A percentile compares a stretch with the other conserved stretches of the same genome.
These are phyloP conservation scores for Hapsidospora chrysogenum DNA, from an alignment of 495 filamentous ascomycete genomes.

Conservation along the genomic window DNA sequence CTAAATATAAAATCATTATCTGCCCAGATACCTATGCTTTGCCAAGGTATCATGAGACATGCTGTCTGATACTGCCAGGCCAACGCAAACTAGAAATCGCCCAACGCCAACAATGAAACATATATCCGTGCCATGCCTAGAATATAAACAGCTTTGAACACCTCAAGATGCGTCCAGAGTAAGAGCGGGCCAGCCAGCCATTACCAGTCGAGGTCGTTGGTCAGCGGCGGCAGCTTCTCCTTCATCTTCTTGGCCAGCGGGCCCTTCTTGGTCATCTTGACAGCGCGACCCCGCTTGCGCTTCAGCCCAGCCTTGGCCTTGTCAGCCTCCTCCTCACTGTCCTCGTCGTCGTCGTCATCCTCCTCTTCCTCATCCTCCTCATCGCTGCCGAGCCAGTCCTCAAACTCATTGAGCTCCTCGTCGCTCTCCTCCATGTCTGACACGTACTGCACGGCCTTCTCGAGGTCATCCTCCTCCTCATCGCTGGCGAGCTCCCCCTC, in stretches of 20 bases:
- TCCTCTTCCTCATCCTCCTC: slow-evolving; percentile 27
- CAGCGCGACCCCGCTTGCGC: slow-evolving; percentile 11
- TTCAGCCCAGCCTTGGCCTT: slow-evolving; percentile 22
- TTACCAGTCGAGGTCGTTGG: slow-evolving; percentile 4
- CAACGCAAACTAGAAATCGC: too few relatives aligned
- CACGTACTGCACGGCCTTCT: slow-evolving; percentile 53
- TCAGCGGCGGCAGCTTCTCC: slow-evolving; percentile 26
- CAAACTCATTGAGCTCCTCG: slow-evolving; percentile 31
- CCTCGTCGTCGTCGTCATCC: slow-evolving; percentile 29
- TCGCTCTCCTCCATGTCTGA: slow-evolving; percentile 34
- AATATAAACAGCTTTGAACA: slow-evolving; percentile 27
- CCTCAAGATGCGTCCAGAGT: background rate
- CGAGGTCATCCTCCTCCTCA: slow-evolving; percentile 45
- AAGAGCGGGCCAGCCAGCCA: background rate
- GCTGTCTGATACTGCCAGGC: too few relatives aligned
- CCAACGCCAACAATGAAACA: background rate
- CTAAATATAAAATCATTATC: too few relatives aligned
- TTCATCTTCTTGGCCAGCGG: slow-evolving; percentile 31
- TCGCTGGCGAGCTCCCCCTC: slow-evolving; percentile 49
- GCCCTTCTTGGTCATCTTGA: slow-evolving; percentile 29
- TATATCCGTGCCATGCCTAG: too few relatives aligned
- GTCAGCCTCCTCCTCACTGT: slow-evolving; percentile 31
- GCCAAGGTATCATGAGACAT: too few relatives aligned
- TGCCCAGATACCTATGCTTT: too few relatives aligned
- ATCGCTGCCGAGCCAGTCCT: slow-evolving; percentile 34